Base-by-base conservation (phyloP, 257 asterid species). In the Datura wrightii region DNA sequence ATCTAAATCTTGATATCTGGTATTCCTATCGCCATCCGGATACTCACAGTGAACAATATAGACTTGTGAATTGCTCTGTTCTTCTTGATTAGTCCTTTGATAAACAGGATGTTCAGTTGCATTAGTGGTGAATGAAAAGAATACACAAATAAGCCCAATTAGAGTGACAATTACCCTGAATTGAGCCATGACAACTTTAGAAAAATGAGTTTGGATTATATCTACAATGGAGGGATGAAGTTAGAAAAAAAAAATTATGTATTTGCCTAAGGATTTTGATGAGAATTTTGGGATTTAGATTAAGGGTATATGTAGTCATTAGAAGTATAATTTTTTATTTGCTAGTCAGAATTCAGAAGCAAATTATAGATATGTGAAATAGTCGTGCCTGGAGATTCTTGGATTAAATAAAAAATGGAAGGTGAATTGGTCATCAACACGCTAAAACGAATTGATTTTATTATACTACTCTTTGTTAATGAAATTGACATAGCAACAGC, bases 21-120 rank as follows among this genome's bases (percentile, higher is more conserved):
- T 31, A 11, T 14, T 48, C 3, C 56, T 8, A 24, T 59, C 82
- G 11, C n/a, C 54, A 44, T 41, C 70, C 0, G 89, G 84, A 10
- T n/a, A 3, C 34, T 83, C 85, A 19, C 87, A 87, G 62, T 87
- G 90, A 48, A 90, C 86, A 18, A 91, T 91, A 65, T 86, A 91
- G 36, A 89, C 82, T 39, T 87, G 59, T 9, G 83, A 37, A 63
- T 34, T 42, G 16, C 19, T 37, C 2, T 58, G 48, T 14, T 6
- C 62, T 50, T 76, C 82, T 76, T 76, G 62, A 3, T 39, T 69
- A 0, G 82, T 62, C 24, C 63, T 76, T 50, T 7, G 62, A 76
- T 76, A 15, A 31, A 48, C 46, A 50, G 62, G 82, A 34, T 76
- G 62, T 76, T 76, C 46, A 31, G 42, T 50, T 31, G 82, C 63